Percentiles rank a stretch among this genome's conserved stretches.
These are phyloP conservation scores for Aspergillus novofumigatus DNA, from an alignment of 2,329 filamentous ascomycete genomes.

Conservation along the genomic window DNA sequence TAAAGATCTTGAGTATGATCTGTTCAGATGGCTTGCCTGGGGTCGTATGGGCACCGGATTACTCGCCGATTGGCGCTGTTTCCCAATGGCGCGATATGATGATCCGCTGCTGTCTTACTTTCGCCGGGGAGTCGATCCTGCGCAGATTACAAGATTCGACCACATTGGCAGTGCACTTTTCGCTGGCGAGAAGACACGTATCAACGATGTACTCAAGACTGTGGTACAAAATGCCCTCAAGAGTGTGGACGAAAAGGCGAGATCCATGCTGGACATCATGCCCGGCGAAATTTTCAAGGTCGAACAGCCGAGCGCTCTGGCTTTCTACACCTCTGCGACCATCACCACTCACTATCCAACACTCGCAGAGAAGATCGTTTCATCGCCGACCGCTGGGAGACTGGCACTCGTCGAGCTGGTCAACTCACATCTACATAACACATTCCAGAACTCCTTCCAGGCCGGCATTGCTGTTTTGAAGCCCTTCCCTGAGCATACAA, in stretches of 20 bases:
- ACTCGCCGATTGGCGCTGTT: slow-evolving; percentile 70
- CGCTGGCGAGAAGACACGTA: slow-evolving; percentile 61
- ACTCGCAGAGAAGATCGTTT: slow-evolving; percentile 59
- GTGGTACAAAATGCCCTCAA: slow-evolving; percentile 44
- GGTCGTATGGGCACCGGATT: slow-evolving; percentile 83
- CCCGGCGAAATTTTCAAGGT: slow-evolving; percentile 58
- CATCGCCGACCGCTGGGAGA: slow-evolving; percentile 58
- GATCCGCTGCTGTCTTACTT: slow-evolving; percentile 69
- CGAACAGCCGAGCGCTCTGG: slow-evolving; percentile 66
- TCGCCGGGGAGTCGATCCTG: slow-evolving; percentile 69
- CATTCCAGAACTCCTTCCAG: slow-evolving; percentile 76
- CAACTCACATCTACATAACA: slow-evolving; percentile 77
- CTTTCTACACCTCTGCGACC: slow-evolving; percentile 66
- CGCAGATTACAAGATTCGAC: slow-evolving; percentile 67
- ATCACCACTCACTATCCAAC: slow-evolving; percentile 64
- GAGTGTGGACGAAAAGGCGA: slow-evolving; percentile 53
- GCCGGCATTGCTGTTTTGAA: slow-evolving; percentile 77
- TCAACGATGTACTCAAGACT: slow-evolving; percentile 49
- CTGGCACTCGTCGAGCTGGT: slow-evolving; percentile 68
- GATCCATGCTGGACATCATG: slow-evolving; percentile 61
- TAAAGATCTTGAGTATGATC: slow-evolving; percentile 60
- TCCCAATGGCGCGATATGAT: slow-evolving; percentile 77
- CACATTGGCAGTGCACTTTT: slow-evolving; percentile 68
- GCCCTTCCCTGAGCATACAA: slow-evolving; percentile 71
- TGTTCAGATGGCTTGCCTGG: slow-evolving; percentile 90